Base-by-base conservation (phyloP, 805 yeast genomes). In the Metschnikowia borealis region DNA sequence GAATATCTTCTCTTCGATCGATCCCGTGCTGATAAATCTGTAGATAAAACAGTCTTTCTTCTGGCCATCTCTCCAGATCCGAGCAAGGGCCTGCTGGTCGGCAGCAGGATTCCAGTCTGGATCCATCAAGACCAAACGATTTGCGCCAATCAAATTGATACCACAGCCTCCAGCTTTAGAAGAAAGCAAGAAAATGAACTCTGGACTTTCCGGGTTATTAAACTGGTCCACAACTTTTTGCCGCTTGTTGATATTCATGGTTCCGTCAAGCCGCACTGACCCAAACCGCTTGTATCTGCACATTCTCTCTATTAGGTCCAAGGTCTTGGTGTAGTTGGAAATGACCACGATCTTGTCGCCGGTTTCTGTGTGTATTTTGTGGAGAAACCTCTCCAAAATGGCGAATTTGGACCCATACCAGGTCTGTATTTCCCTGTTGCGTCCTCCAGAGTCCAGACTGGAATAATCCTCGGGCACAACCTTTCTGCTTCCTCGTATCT, bases 141-240 rank as follows among this genome's bases (percentile, higher is more conserved):
- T 94, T 2, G 98, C 99, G 11, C 99, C 99, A 61, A 94, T 92
- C 60, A 94, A 78, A 65, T 94, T 94, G 61, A 94, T 89, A 69
- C 99, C 99, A 74, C 99, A 94, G 1, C 99, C 99, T 60, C 99
- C 99, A 1, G 99, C 99, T 67, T 94, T 94, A 6, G 96, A 88
- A 64, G 96, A 88, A 47, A 94, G 73, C 52, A 94, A 73, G 60
- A 94, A 94, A 2, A 94, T 83, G 65, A 92, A 94, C 57, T 91
- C 97, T 1, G 82, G 76, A 1, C 90, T 87, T 41, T 87, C 86
- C 1, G 97, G 97, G 60, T 94, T 87, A 62, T 94, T 94, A 69
- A 94, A 91, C 57, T 79, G 73, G 66, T 92, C 98, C 17, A 94
- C 99, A 32, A 92, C 73, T 59, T 87, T 89, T 62, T 94, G 98